Conservation (phyloP, 176 grass and related monocot genomes). For the Saccharum officinarum region DNA sequence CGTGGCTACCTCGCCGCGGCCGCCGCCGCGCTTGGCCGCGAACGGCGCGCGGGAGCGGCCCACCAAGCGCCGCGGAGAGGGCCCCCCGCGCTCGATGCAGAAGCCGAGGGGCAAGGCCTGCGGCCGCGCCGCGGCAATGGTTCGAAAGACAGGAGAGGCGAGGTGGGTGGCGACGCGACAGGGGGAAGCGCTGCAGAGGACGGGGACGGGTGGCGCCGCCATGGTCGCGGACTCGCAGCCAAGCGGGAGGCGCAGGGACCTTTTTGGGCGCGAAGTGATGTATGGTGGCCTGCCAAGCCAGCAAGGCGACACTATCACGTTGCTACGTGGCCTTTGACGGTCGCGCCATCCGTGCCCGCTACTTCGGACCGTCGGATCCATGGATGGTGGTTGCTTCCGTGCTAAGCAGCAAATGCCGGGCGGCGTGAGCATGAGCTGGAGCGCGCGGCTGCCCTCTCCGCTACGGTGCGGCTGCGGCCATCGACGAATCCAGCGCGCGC, state of each 20-base stretch:
- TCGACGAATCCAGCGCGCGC: no score
- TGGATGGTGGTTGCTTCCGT: no score
- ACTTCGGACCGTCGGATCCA: not conserved
- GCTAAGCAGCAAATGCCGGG: no score
- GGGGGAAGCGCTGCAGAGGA: slow-evolving; percentile 29
- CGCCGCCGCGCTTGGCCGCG: slow-evolving; percentile 37
- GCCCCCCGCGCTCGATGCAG: not conserved
- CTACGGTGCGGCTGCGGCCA: no score
- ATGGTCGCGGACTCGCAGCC: slow-evolving; percentile 19
- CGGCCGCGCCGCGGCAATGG: not conserved
- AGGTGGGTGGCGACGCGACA: not conserved
- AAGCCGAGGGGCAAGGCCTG: not conserved
- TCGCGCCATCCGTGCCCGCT: not conserved
- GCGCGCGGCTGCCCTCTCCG: no score
- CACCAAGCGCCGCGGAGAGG: no score
- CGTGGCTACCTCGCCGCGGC: not conserved
- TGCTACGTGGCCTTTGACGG: slow-evolving; percentile 21
- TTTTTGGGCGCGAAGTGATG: not conserved
- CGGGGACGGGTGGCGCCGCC: slow-evolving; percentile 23
- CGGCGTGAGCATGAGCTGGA: no score
- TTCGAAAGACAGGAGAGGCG: no score
- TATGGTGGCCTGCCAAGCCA: not conserved
- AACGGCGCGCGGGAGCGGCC: slow-evolving; percentile 5
- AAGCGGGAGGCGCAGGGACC: not conserved
- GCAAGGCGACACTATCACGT: not conserved